Evolutionary conservation across 345 rosid species (phyloP).

Genomic region (Brassica rapa): DNA sequence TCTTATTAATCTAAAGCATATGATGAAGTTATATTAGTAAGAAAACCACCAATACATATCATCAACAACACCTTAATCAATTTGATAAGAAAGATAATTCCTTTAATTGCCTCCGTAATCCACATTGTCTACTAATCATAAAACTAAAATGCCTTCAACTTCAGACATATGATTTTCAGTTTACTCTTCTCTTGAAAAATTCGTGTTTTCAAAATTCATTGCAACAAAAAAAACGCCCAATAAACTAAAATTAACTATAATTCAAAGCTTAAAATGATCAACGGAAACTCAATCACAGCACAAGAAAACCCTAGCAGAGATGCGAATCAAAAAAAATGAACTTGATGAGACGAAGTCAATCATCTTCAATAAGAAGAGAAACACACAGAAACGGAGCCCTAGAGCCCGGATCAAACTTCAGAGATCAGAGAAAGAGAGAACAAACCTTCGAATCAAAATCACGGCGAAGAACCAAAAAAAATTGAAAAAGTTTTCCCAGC

Average conservation of each 20-base stretch:
- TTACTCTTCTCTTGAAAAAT: slow-evolving; percentile 34
- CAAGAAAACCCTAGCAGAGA: slow-evolving; percentile 39
- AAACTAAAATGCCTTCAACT: slow-evolving; percentile 34
- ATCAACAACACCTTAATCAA: neutral
- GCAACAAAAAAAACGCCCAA: slow-evolving; percentile 26
- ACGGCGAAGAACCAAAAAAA: neutral
- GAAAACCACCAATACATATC: neutral
- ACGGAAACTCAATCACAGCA: neutral
- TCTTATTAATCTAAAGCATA: neutral
- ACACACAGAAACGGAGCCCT: slow-evolving; percentile 37
- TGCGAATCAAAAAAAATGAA: slow-evolving; percentile 36
- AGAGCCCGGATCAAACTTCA: slow-evolving; percentile 44
- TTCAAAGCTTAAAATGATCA: slow-evolving; percentile 4
- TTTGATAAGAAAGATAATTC: slow-evolving; percentile 13
- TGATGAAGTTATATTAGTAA: neutral
- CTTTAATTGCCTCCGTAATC: neutral
- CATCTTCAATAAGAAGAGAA: slow-evolving; percentile 24
- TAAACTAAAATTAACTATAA: slow-evolving; percentile 17
- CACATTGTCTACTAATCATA: slow-evolving; percentile 28
- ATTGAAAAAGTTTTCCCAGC: neutral
- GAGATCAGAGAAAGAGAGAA: slow-evolving; percentile 7
- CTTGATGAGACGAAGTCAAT: slow-evolving; percentile 32
- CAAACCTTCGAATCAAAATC: slow-evolving; percentile 37
- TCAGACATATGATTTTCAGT: slow-evolving; percentile 13
- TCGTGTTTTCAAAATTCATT: slow-evolving; percentile 43